These are phyloP conservation scores for Fusarium austroafricanum DNA, from an alignment of 2,329 filamentous ascomycete genomes.

Conservation along the genomic window DNA sequence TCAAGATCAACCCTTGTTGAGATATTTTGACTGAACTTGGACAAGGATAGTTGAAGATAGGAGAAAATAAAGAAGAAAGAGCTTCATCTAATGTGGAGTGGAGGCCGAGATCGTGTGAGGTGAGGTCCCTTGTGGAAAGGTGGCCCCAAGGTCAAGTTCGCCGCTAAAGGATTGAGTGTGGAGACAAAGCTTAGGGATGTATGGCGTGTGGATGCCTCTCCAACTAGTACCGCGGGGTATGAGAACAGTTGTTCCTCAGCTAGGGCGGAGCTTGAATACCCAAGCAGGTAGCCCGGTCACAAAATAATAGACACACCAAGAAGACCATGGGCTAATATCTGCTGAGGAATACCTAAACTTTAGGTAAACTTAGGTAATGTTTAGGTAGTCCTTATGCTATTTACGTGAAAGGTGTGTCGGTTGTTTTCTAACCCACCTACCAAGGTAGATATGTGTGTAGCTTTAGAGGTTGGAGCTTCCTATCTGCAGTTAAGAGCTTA, in stretches of 20 bases:
- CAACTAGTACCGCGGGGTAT: slow-evolving; percentile 43
- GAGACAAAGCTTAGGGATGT: slow-evolving; percentile 42
- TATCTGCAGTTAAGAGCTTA: too few relatives aligned
- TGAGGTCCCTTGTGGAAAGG: slow-evolving; percentile 50
- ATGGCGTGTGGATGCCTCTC: slow-evolving; percentile 21
- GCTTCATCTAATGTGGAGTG: slow-evolving; percentile 43
- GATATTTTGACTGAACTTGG: slow-evolving; percentile 35
- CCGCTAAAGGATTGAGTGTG: slow-evolving; percentile 43
- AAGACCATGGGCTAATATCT: too few relatives aligned
- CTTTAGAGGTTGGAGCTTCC: neutral
- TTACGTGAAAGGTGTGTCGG: too few relatives aligned
- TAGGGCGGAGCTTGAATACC: slow-evolving; percentile 1
- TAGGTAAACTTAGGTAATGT: too few relatives aligned
- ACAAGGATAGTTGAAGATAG: slow-evolving; percentile 35
- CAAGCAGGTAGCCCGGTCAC: neutral
- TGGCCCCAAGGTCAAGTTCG: slow-evolving; percentile 48
- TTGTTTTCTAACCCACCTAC: too few relatives aligned
- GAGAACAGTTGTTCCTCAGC: slow-evolving; percentile 4
- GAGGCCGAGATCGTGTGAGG: slow-evolving; percentile 43
- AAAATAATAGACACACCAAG: too few relatives aligned
- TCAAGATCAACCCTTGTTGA: slow-evolving; percentile 36
- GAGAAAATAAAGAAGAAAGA: slow-evolving; percentile 30
- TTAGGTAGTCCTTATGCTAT: too few relatives aligned
- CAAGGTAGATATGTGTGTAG: neutral
- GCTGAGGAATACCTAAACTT: too few relatives aligned